Evolutionary conservation across 495 filamentous ascomycete genomes (phyloP), one percentile per base, ranked within the genome.

Genomic region (Zalerion maritima): DNA sequence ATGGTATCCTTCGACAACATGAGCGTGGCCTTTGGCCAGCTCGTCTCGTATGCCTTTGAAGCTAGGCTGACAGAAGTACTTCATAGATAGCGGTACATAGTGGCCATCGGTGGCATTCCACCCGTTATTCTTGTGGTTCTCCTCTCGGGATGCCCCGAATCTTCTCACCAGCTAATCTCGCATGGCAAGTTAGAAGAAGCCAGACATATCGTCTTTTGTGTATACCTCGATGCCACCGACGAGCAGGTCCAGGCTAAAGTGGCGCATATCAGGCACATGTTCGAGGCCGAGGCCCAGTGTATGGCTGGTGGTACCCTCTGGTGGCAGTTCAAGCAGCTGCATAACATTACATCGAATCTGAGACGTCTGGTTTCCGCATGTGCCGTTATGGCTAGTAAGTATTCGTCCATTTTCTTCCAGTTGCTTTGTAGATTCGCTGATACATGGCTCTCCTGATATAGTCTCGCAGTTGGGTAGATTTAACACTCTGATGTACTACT

Each of bases 1-100:
- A 60, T 67, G 55, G 60, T 70, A 23, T 60, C 52, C 0, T 46
- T 69, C n/a, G 54, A 69, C 40, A 65, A 67, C 27, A 58, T 69
- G 51, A 50, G 45, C 29, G 57, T 70, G 24, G 65, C 64, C 1
- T 55, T 54, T 15, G 65, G 65, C 5, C 64, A 69, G 35, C 40
- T 69, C 1, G 32, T 69, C 19, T 53, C 55, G 3, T 67, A 64
- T 26, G 58, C 53, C 1, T 45, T 69, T 18, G 64, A 63, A 8
- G 65, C 65, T 4, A 63, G 43, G 2, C 62, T 69, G 38, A 54
- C 62, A 2, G 38, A 62, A 17, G 55, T 62, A 8, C 19, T 28
- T 7, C 40, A 58, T 26, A 59, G 60, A 29, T 69, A 59, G 64
- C 50, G 64, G 34, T 57, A 52, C 12, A n/a, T n/a, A n/a, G n/a